Percentiles rank a stretch among this genome's conserved stretches.
Evolutionary conservation across 2,329 filamentous ascomycete species (phyloP).

Genomic region (Ceratocystis ficicola): DNA sequence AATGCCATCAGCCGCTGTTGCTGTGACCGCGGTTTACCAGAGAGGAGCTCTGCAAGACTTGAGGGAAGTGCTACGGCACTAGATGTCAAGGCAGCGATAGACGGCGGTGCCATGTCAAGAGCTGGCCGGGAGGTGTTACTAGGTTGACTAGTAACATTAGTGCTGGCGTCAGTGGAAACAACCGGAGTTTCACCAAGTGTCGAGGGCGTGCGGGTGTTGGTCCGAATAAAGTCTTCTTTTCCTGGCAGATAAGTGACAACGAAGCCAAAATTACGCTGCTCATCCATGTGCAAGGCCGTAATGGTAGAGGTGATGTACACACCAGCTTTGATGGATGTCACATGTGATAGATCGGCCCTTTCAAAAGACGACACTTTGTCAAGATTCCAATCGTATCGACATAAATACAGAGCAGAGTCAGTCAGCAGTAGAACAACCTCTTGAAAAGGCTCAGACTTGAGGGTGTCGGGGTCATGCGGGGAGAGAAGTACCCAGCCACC

Average conservation of each 20-base stretch:
- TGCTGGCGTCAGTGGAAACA: not conserved
- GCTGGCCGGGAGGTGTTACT: not conserved
- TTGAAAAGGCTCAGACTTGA: constrained; percentile 67
- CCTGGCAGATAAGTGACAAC: constrained; percentile 65
- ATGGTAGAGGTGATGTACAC: constrained; percentile 86
- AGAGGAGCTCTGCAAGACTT: constrained; percentile 35
- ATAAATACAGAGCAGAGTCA: constrained; percentile 72
- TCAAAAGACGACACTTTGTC: constrained; percentile 93
- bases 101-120: constrained; percentile 13
- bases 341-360: constrained; percentile 61
- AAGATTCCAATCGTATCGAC: constrained; percentile 84
- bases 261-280: constrained; percentile 70
- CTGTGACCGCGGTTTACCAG: constrained; percentile 29
- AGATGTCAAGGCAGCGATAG: constrained; percentile 14
- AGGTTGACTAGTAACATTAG: not conserved
- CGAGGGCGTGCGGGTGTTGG: constrained; percentile 74
- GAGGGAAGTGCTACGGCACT: constrained; percentile 26
- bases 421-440: constrained; percentile 83
- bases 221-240: constrained; percentile 57
- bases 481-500: constrained; percentile 82
- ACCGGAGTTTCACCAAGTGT: constrained; percentile 32
- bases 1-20: constrained; percentile 39
- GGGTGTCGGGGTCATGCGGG: constrained; percentile 56
- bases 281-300: constrained; percentile 63
- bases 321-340: constrained; percentile 63